These are phyloP conservation scores for Sungouiozyma ichnusensis DNA, from an alignment of 805 yeast species.

Conservation along the genomic window DNA sequence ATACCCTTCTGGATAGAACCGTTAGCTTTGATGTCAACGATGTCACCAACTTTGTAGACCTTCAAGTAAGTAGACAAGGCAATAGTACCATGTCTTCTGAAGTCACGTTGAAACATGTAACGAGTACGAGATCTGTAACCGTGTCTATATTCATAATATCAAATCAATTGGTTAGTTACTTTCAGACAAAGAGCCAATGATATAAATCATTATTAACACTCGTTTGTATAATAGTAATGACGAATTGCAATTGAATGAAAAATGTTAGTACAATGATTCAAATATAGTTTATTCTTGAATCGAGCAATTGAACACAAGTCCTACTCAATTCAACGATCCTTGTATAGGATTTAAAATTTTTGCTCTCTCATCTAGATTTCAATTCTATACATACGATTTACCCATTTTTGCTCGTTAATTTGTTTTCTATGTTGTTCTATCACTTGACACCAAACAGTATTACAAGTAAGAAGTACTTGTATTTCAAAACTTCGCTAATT, in stretches of 20 bases:
- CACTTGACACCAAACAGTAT: background rate
- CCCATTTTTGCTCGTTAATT: slow-evolving; percentile 27
- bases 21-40: slow-evolving; percentile 98
- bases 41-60: slow-evolving; percentile 98
- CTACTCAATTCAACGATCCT: too few species aligned
- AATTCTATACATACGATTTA: slow-evolving; percentile 30
- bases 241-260: background rate
- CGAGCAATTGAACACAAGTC: too few species aligned
- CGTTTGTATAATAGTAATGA: background rate
- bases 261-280: slow-evolving; percentile 4
- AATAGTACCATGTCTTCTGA: slow-evolving; percentile 88
- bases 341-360: too few species aligned
- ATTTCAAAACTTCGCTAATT: background rate
- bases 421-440: background rate
- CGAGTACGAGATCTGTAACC: slow-evolving; percentile 99
- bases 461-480: background rate
- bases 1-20: slow-evolving; percentile 99
- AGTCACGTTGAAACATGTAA: slow-evolving; percentile 99
- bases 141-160: slow-evolving; percentile 49
- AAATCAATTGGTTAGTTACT: too few species aligned
- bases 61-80: slow-evolving; percentile 95
- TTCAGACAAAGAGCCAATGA: too few species aligned
- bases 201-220: too few species aligned
- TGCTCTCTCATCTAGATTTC: too few species aligned
- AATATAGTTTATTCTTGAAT: too few species aligned